Evolutionary conservation across 2,329 filamentous ascomycete species (phyloP).

Genomic region (Fusarium lateritium): DNA sequence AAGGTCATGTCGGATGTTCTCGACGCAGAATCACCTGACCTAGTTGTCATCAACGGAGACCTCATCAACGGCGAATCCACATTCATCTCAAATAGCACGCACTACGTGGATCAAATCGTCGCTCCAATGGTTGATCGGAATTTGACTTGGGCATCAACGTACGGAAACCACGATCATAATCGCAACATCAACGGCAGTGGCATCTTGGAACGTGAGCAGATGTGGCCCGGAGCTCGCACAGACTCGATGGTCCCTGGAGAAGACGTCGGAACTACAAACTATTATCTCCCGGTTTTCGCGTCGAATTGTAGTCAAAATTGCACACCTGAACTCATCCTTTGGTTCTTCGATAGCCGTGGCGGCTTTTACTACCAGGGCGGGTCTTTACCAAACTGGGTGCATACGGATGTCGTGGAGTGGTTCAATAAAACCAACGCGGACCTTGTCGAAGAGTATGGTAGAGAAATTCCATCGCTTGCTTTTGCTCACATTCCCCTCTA

Average conservation of each 20-base stretch:
- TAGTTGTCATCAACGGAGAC: conserved; percentile 79
- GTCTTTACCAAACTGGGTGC: conserved; percentile 61
- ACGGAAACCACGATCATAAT: conserved; percentile 77
- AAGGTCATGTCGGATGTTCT: conserved; percentile 56
- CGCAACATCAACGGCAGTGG: conserved; percentile 58
- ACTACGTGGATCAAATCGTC: conserved; percentile 71
- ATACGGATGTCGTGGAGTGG: conserved; percentile 61
- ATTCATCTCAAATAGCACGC: conserved; percentile 64
- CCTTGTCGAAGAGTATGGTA: conserved; percentile 49
- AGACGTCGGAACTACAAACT: conserved; percentile 58
- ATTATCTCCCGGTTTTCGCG: conserved; percentile 59
- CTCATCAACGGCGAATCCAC: conserved; percentile 77
- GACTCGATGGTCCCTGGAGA: conserved; percentile 39
- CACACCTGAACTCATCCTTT: conserved; percentile 65
- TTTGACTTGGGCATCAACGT: conserved; percentile 74
- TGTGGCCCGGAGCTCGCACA: conserved; percentile 44
- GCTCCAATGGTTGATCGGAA: conserved; percentile 67
- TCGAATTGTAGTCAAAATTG: conserved; percentile 52
- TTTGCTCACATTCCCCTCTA: conserved; percentile 65
- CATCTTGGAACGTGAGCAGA: conserved; percentile 46
- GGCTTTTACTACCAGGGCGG: conserved; percentile 63
- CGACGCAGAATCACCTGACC: conserved; percentile 58
- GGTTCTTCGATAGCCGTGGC: conserved; percentile 79
- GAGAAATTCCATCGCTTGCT: conserved; percentile 60
- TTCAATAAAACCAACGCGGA: conserved; percentile 56